Evolutionary conservation across 148 eudicot species (phyloP).

Genomic region (Rhododendron ovatum): DNA sequence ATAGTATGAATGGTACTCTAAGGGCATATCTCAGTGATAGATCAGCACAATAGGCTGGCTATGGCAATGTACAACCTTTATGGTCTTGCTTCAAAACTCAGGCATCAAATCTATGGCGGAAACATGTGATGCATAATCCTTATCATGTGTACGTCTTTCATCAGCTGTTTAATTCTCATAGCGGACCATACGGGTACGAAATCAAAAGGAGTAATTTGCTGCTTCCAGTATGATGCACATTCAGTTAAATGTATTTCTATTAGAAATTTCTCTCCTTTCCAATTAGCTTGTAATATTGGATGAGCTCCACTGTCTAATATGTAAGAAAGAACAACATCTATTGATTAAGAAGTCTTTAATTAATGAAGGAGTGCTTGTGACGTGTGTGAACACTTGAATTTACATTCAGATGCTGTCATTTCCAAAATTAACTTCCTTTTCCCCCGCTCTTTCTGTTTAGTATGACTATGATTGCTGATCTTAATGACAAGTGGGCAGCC

Average conservation of each 20-base stretch:
- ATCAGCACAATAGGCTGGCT: not conserved
- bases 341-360: not conserved
- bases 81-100: not conserved
- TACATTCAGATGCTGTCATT: not conserved
- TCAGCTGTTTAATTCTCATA: not conserved
- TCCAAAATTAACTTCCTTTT: not conserved
- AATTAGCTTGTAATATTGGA: not conserved
- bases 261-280: not conserved
- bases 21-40: not conserved
- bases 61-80: not conserved
- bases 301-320: not conserved
- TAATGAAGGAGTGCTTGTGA: not conserved
- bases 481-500: slow-evolving; percentile 92
- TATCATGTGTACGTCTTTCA: not conserved
- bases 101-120: not conserved
- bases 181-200: not conserved
- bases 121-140: not conserved
- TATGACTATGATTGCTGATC: slow-evolving; percentile 86
- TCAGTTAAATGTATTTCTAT: not conserved
- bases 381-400: not conserved
- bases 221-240: not conserved
- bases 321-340: not conserved
- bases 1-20: not conserved
- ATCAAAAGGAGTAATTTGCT: not conserved
- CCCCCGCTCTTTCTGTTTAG: slow-evolving; percentile 27